These are phyloP conservation scores for Amanita molliuscula DNA, from an alignment of 768 basidiomycete genomes.

Conservation along the genomic window DNA sequence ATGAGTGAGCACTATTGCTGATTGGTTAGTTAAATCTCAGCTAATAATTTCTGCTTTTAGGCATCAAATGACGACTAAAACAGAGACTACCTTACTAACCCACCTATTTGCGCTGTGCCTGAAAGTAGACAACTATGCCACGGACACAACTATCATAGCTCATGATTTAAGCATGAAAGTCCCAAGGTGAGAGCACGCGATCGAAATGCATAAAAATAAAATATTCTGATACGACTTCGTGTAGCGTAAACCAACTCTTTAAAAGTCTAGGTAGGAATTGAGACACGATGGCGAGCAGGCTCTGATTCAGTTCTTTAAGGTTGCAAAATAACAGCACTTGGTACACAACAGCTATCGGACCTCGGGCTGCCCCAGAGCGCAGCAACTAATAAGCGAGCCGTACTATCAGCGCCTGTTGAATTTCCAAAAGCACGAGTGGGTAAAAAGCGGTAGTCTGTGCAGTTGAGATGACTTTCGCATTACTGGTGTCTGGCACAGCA, in stretches of 20 bases:
- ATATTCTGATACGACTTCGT: slow-evolving; percentile 4
- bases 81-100: slow-evolving; percentile 61
- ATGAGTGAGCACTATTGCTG: slow-evolving; percentile 33
- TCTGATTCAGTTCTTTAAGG: slow-evolving; percentile 28
- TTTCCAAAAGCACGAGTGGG: slow-evolving; percentile 61
- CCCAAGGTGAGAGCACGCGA: slow-evolving; percentile 42
- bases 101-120: slow-evolving; percentile 78
- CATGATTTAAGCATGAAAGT: slow-evolving; percentile 61
- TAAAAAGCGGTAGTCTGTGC: slow-evolving; percentile 17
- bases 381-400: slow-evolving; percentile 58
- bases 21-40: neutral
- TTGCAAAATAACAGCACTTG: slow-evolving; percentile 56
- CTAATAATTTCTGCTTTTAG: neutral
- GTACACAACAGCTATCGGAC: slow-evolving; percentile 52
- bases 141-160: slow-evolving; percentile 59
- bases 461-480: neutral
- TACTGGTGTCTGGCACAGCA: neutral
- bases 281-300: neutral
- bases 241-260: slow-evolving; percentile 56
- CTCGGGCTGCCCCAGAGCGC: slow-evolving; percentile 58
- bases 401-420: slow-evolving; percentile 63
- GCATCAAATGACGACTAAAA: slow-evolving; percentile 49
- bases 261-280: slow-evolving; percentile 51
- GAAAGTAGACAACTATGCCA: slow-evolving; percentile 65
- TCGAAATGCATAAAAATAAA: neutral